Base-by-base conservation (phyloP, 108 stramenopile genomes). In the Cyclotella baltica region DNA sequence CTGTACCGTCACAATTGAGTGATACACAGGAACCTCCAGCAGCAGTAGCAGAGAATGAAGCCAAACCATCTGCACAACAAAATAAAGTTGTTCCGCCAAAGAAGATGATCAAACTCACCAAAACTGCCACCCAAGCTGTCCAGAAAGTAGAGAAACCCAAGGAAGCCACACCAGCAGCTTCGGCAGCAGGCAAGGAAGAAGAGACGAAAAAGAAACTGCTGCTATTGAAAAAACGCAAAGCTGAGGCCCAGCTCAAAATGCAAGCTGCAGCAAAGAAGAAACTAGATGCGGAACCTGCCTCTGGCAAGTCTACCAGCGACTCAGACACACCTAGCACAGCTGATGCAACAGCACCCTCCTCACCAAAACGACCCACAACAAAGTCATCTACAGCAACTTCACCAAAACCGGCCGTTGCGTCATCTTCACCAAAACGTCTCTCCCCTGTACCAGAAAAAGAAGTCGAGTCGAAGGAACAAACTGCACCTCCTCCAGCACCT, bases 121-220 rank as follows among this genome's bases (percentile, higher is more conserved):
- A 61, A 33, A 16, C 59, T n/a, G n/a, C n/a, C n/a, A n/a, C n/a
- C n/a, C n/a, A n/a, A n/a, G n/a, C n/a, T n/a, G n/a, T n/a, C n/a
- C n/a, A n/a, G n/a, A 52, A 19, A 52, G 51, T n/a, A 52, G 51
- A 20, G 19, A 52, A 52, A 6, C 8, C 59, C 18, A 62, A 34
- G 59, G 59, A 62, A 62, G 38, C 43, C n/a, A 19, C 64, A 31
- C 20, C 23, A 65, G 25, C 43, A 65, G 43, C 20, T 43, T 18
- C 27, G n/a, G 15, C 43, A 2, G 15, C 72, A 6, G 72, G 72
- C 34, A 67, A 73, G 30, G 79, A 80, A 48, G 79, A 80, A 58
- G 70, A 76, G 57, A 76, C 76, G 75, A 83, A 76, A 53, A 27
- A 57, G 65, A 83, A 66, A 13, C 58, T 83, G 70, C 30, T 67